Evolutionary conservation across 2,329 filamentous ascomycete species (phyloP).

Genomic region (Cladophialophora chaetospira): DNA sequence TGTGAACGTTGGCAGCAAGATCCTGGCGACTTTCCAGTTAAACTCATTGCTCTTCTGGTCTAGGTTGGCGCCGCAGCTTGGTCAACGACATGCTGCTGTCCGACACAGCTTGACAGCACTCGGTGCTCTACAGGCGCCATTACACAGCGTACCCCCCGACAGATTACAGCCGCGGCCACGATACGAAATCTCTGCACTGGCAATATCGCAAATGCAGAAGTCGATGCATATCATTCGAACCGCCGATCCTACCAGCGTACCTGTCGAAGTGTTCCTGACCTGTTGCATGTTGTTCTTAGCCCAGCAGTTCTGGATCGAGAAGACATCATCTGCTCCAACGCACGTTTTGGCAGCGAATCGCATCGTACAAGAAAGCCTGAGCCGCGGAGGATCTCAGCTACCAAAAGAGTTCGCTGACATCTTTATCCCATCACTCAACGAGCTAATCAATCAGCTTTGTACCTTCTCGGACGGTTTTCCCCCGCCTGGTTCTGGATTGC

Average conservation of each 20-base stretch:
- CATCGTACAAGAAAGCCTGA: constrained; percentile 10
- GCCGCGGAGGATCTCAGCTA: background rate
- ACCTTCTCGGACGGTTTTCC: constrained; percentile 17
- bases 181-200: constrained; percentile 1
- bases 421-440: constrained; percentile 8
- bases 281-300: constrained; percentile 19
- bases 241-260: constrained; percentile 5
- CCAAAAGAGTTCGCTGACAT: background rate
- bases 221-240: constrained; percentile 12
- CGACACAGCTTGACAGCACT: constrained; percentile 14
- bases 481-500: background rate
- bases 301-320: constrained; percentile 16
- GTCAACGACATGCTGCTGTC: constrained; percentile 8
- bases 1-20: constrained; percentile 4
- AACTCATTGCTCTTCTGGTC: constrained; percentile 16
- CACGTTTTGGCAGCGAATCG: constrained; percentile 16
- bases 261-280: constrained; percentile 11
- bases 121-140: constrained; percentile 9
- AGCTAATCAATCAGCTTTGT: constrained; percentile 12
- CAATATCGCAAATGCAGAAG: constrained; percentile 12
- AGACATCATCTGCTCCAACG: constrained; percentile 4
- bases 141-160: constrained; percentile 4
- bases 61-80: constrained; percentile 12
- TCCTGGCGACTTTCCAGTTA: constrained; percentile 11
- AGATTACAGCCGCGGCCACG: background rate